These are phyloP conservation scores for Penicillium desertorum DNA, from an alignment of 495 filamentous ascomycete species.

Conservation along the genomic window DNA sequence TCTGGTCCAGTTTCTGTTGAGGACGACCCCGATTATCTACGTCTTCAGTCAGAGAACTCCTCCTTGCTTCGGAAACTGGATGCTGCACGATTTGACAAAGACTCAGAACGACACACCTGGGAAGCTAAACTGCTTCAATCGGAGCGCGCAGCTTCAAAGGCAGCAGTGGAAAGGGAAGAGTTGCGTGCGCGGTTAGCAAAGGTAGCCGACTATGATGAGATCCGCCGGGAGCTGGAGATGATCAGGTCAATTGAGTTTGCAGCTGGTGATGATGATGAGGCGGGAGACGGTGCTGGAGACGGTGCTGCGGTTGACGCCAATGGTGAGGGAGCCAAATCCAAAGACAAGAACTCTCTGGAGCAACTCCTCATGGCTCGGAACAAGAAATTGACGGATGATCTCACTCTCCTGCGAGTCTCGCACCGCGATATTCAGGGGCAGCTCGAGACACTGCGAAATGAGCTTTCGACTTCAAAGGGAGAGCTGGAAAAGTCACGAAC, in stretches of 20 bases:
- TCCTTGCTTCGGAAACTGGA: conserved; percentile 85
- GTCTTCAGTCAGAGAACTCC: conserved; percentile 88
- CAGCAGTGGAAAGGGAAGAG: conserved; percentile 70
- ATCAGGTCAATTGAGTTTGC: conserved; percentile 94
- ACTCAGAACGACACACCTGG: conserved; percentile 68
- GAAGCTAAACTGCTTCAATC: conserved; percentile 63
- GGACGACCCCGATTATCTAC: conserved; percentile 84
- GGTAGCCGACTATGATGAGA: conserved; percentile 92
- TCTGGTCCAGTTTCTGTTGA: conserved; percentile 60
- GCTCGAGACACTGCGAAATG: conserved; percentile 76
- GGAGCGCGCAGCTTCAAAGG: conserved; percentile 45
- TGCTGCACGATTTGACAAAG: conserved; percentile 74
- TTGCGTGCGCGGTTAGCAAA: conserved; percentile 79
- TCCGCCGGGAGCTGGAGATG: conserved; percentile 93
- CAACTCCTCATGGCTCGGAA: conserved; percentile 89
- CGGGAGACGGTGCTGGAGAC: conserved; percentile 39
- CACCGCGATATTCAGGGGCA: conserved; percentile 86
- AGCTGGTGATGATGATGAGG: conserved; percentile 80
- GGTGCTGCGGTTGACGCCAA: conserved; percentile 40
- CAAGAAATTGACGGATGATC: conserved; percentile 91
- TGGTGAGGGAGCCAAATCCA: conserved; percentile 54
- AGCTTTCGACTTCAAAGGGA: conserved; percentile 76
- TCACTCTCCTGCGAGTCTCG: conserved; percentile 89
- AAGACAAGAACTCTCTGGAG: conserved; percentile 77
- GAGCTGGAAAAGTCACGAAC: conserved; percentile 83